phyloP scores from a whole-genome alignment of 371 early-diverging fungal genomes.

The Actinomucor elegans region DNA sequence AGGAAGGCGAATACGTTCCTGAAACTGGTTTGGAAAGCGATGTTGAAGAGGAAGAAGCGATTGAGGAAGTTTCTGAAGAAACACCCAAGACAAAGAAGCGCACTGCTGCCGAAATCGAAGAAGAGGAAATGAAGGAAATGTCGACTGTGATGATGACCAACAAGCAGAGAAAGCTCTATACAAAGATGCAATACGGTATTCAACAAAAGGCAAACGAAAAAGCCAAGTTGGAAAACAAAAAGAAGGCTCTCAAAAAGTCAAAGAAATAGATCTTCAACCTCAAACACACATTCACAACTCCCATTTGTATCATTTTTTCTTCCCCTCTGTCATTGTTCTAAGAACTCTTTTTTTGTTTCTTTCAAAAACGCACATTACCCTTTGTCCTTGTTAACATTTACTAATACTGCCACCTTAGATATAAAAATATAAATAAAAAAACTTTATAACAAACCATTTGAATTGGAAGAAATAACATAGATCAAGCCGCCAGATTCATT shows the following conservation, averaged over 20 bases:
- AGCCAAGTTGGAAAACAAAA: constrained; percentile 44
- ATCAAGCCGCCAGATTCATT: no score
- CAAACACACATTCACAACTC: no score
- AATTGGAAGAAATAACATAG: no score
- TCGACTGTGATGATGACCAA: constrained; percentile 93
- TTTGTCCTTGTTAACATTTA: no score
- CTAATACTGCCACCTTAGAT: no score
- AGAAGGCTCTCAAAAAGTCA: constrained; percentile 39
- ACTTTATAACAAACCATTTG: no score
- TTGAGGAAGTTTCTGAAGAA: constrained; percentile 76
- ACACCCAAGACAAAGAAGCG: constrained; percentile 55
- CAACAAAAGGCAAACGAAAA: constrained; percentile 64
- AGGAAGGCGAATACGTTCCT: constrained; percentile 88
- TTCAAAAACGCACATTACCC: no score
- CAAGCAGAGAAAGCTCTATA: constrained; percentile 86
- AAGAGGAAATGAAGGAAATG: constrained; percentile 83
- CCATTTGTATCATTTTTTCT: no score
- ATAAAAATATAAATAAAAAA: no score
- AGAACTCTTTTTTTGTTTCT: no score
- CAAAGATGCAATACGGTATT: constrained; percentile 72
- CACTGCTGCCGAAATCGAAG: constrained; percentile 70
- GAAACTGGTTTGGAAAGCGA: constrained; percentile 50
- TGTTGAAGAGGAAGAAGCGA: constrained; percentile 52
- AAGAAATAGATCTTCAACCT: no score
- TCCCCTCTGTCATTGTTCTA: no score